phyloP scores from a whole-genome alignment of 2,329 filamentous ascomycete genomes.

The Colletotrichum siamense region DNA sequence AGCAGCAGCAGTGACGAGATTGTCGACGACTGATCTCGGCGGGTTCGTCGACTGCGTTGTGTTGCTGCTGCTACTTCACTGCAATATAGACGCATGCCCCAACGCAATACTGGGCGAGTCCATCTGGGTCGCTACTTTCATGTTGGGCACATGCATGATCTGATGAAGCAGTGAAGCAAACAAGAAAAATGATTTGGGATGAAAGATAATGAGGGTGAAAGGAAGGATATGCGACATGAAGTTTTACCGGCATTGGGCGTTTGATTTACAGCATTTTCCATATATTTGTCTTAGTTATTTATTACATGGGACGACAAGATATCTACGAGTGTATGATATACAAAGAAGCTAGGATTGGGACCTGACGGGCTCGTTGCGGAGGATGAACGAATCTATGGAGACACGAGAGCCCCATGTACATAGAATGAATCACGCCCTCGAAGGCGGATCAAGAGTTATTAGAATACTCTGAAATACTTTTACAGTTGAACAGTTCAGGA shows the following conservation, averaged over 20 bases:
- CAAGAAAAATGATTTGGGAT: background rate
- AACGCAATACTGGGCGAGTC: background rate
- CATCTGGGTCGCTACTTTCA: background rate
- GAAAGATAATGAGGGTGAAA: slow-evolving; percentile 10
- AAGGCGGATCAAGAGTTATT: background rate
- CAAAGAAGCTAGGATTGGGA: background rate
- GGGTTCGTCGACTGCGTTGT: background rate
- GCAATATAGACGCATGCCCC: fast-evolving
- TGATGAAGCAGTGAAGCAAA: background rate
- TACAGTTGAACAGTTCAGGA: background rate
- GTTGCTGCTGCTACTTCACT: background rate
- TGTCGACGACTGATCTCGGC: slow-evolving; percentile 25
- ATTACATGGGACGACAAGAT: background rate
- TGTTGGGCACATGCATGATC: background rate
- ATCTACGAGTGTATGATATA: slow-evolving; percentile 15
- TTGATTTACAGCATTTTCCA: background rate
- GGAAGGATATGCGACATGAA: slow-evolving; percentile 9
- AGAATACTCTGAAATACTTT: background rate
- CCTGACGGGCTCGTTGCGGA: background rate
- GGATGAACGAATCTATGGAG: background rate
- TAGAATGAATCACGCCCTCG: background rate
- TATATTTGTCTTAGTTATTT: background rate
- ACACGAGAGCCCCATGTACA: background rate
- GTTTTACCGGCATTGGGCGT: background rate
- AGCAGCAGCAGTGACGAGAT: slow-evolving; percentile 31